Percentiles rank a stretch among this genome's conserved stretches.
Conservation (phyloP, 805 yeast species). For the Lachancea mirantina region DNA sequence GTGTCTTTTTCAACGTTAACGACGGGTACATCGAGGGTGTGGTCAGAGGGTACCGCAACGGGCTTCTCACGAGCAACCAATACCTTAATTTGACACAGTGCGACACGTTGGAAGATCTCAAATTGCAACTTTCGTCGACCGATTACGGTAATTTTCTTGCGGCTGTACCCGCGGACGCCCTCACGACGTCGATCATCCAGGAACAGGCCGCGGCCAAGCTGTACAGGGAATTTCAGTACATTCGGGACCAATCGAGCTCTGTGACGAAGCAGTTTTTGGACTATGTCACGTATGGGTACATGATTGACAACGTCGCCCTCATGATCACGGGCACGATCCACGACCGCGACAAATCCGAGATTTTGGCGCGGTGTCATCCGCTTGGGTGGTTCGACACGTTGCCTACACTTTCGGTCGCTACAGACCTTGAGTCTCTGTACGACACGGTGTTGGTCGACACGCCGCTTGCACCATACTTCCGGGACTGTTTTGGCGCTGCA, state of each 20-base stretch:
- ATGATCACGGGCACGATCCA: constrained; percentile 97
- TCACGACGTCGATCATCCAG: constrained; percentile 83
- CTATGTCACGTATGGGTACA: constrained; percentile 88
- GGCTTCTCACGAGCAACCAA: constrained; percentile 68
- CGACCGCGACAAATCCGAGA: constrained; percentile 84
- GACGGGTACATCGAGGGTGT: constrained; percentile 90
- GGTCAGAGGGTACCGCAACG: constrained; percentile 89
- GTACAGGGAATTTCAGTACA: constrained; percentile 76
- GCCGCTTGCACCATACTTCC: constrained; percentile 94
- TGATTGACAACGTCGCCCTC: constrained; percentile 95
- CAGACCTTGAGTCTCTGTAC: constrained; percentile 89
- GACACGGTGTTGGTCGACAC: constrained; percentile 91
- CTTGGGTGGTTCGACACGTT: constrained; percentile 97
- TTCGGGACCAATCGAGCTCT: constrained; percentile 77
- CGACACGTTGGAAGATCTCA: constrained; percentile 88
- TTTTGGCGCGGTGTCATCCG: constrained; percentile 88
- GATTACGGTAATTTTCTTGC: constrained; percentile 90
- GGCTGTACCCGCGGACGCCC: constrained; percentile 65
- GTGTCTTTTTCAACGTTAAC: constrained; percentile 83
- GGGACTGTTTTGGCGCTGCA: constrained; percentile 74
- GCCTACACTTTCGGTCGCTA: constrained; percentile 90
- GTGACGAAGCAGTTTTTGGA: constrained; percentile 80
- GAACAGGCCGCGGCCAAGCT: constrained; percentile 67
- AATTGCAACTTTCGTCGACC: constrained; percentile 88
- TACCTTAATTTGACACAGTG: constrained; percentile 93